These are phyloP conservation scores for Notholithocarpus densiflorus DNA, from an alignment of 306 rosid species.

Conservation along the genomic window DNA sequence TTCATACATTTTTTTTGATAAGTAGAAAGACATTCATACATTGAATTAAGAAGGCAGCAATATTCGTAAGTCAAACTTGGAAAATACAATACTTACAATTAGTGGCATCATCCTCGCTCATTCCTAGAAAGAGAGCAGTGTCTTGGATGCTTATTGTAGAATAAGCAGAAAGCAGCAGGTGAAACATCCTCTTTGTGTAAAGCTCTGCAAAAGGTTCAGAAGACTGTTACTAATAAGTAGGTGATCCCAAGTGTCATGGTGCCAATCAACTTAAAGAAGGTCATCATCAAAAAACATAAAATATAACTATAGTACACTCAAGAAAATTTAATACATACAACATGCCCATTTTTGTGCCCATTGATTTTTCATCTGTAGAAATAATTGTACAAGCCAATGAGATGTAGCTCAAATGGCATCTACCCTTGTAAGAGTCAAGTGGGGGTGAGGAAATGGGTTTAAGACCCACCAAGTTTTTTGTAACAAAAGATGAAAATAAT, in stretches of 20 bases:
- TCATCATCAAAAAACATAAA: not conserved
- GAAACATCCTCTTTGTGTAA: constrained; percentile 83
- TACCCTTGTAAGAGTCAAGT: too few species aligned
- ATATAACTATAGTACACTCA: not conserved
- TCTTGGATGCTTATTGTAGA: constrained; percentile 84
- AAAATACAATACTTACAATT: constrained; percentile 56
- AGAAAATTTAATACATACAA: not conserved
- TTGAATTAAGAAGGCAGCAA: not conserved
- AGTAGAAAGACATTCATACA: not conserved
- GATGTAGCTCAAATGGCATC: too few species aligned
- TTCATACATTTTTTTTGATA: not conserved
- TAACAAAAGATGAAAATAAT: not conserved
- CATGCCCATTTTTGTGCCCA: not conserved
- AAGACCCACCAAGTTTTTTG: too few species aligned
- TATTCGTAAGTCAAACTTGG: not conserved
- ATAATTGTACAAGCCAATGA: too few species aligned
- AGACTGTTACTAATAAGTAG: not conserved
- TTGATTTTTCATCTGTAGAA: too few species aligned
- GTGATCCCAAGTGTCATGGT: not conserved
- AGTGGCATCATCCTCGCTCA: constrained; percentile 66
- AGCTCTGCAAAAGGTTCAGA: constrained; percentile 59
- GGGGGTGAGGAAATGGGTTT: too few species aligned
- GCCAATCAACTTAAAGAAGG: not conserved
- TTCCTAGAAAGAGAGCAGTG: constrained; percentile 78
- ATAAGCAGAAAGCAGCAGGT: constrained; percentile 82